Conservation (phyloP, 1,284 basidiomycete species). For the Ceratobasidium sp. region DNA sequence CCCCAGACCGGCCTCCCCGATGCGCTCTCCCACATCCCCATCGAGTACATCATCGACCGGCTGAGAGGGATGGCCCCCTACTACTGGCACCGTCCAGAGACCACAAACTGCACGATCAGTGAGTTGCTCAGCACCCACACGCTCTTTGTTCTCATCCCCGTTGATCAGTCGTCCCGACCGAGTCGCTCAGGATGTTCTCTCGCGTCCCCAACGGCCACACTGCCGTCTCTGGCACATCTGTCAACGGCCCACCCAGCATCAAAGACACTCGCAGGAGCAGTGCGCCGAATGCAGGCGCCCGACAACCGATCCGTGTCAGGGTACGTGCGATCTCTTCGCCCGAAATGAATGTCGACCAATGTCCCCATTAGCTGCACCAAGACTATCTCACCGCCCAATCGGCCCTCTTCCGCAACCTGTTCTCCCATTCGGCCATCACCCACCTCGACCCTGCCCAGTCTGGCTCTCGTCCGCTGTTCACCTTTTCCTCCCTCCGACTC, state of each 20-base stretch:
- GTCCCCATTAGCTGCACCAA: conserved; percentile 64
- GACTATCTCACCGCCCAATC: conserved; percentile 79
- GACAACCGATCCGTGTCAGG: conserved; percentile 58
- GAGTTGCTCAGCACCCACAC: conserved; percentile 44
- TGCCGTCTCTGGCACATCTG: conserved; percentile 44
- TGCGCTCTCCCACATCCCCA: conserved; percentile 63
- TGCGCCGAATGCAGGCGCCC: conserved; percentile 53
- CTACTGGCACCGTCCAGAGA: conserved; percentile 74
- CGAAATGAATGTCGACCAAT: conserved; percentile 10
- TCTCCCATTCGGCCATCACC: conserved; percentile 67
- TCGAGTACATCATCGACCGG: conserved; percentile 72
- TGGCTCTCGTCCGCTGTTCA: conserved; percentile 43
- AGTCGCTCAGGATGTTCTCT: conserved; percentile 5
- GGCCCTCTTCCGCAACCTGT: conserved; percentile 67
- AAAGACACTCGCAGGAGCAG: conserved; percentile 53
- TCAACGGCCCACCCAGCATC: conserved; percentile 48
- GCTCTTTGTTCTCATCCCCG: conserved; percentile 35
- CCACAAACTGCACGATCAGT: conserved; percentile 77
- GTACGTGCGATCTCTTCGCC: conserved; percentile 52
- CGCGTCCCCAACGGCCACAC: conserved; percentile 52
- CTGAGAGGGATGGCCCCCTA: conserved; percentile 67
- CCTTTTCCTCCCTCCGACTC: conserved; percentile 41
- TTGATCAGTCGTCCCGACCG: conserved; percentile 8
- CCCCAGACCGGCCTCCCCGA: conserved; percentile 35
- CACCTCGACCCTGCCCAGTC: conserved; percentile 57